Evolutionary conservation across 2,329 filamentous ascomycete species (phyloP).

Genomic region (Neophaeococcomyces aloes): DNA sequence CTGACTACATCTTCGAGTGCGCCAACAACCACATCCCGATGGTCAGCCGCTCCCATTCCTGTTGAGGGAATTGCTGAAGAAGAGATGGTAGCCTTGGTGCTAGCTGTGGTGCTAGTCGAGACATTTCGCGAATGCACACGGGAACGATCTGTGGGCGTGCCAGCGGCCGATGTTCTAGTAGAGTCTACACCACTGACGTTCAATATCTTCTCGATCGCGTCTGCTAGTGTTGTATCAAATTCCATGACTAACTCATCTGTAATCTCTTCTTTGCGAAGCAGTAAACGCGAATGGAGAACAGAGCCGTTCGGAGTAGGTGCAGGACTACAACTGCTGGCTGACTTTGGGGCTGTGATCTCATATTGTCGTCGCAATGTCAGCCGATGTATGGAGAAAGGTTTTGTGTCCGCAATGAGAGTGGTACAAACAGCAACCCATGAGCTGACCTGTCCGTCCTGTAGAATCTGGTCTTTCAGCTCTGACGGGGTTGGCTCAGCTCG

Average conservation of each 20-base stretch:
- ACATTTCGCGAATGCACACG: constrained; percentile 14
- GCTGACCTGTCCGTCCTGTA: constrained; percentile 1
- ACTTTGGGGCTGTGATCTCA: constrained; percentile 10
- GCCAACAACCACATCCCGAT: constrained; percentile 44
- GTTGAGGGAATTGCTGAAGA: constrained; percentile 21
- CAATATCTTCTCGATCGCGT: constrained; percentile 47
- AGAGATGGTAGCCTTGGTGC: constrained; percentile 22
- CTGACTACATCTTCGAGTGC: constrained; percentile 48
- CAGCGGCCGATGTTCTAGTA: neutral
- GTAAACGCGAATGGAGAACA: neutral
- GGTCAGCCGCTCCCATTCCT: constrained; percentile 29
- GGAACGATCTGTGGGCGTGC: neutral
- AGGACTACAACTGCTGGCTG: neutral
- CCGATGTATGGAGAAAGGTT: constrained; percentile 45
- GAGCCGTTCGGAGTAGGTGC: neutral
- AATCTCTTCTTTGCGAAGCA: constrained; percentile 37
- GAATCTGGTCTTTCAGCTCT: constrained; percentile 1
- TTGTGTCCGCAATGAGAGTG: constrained; percentile 46
- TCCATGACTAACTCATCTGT: constrained; percentile 47
- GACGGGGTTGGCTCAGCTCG: constrained; percentile 34
- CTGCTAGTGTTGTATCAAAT: constrained; percentile 46
- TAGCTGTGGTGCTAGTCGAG: constrained; percentile 18
- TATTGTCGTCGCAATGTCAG: constrained; percentile 43
- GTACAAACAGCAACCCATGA: constrained; percentile 48
- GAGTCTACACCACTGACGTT: constrained; percentile 2